phyloP scores from a whole-genome alignment of 2,329 filamentous ascomycete species.

The Atkinsonella hypoxylon region DNA sequence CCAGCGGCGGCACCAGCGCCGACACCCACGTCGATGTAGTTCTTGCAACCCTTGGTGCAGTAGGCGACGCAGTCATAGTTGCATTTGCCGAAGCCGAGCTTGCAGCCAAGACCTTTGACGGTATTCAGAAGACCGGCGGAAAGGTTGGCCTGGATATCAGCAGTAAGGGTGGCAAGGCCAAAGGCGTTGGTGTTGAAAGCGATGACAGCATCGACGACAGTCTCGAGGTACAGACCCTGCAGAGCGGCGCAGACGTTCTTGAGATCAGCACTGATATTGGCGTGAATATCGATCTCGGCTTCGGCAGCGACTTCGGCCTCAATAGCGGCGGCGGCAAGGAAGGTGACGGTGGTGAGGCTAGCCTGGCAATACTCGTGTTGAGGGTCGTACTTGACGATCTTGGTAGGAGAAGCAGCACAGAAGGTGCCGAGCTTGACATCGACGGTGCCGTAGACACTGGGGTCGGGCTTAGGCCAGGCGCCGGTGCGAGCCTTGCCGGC shows the following conservation, averaged over 20 bases:
- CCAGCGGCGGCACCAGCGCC: too few relatives aligned
- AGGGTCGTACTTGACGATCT: constrained; percentile 23
- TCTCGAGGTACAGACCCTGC: constrained; percentile 20
- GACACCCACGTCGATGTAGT: constrained; percentile 21
- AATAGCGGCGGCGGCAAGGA: constrained; percentile 20
- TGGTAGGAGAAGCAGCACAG: constrained; percentile 23
- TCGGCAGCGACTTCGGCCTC: constrained; percentile 15
- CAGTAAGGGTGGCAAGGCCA: constrained; percentile 17
- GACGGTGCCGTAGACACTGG: constrained; percentile 14
- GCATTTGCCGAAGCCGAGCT: constrained; percentile 20
- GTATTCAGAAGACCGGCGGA: constrained; percentile 14
- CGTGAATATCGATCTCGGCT: constrained; percentile 11
- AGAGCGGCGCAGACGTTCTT: constrained; percentile 22
- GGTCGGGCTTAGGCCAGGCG: constrained; percentile 22
- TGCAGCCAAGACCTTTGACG: constrained; percentile 16
- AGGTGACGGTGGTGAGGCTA: constrained; percentile 20
- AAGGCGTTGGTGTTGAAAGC: constrained; percentile 26
- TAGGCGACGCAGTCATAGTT: constrained; percentile 26
- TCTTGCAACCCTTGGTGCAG: constrained; percentile 25
- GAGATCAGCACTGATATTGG: constrained; percentile 18
- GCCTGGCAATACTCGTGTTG: constrained; percentile 25
- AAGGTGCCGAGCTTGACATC: constrained; percentile 18
- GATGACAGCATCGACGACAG: constrained; percentile 18
- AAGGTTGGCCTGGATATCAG: constrained; percentile 16
- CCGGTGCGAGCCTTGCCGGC: constrained; percentile 15